Evolutionary conservation across 2,329 filamentous ascomycete genomes (phyloP).

Genomic region (Fusarium foetens): DNA sequence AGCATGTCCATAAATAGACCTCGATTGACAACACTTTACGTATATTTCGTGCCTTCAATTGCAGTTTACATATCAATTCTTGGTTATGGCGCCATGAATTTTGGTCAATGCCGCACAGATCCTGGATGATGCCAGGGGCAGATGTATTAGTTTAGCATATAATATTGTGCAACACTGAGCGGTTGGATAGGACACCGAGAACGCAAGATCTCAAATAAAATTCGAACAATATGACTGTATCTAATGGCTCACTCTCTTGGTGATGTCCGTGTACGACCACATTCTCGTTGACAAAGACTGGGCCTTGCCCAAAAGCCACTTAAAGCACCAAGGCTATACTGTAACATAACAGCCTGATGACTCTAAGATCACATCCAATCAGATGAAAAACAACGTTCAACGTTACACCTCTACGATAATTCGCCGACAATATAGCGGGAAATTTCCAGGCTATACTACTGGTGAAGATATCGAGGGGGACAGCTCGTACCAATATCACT

Average conservation of each 20-base stretch:
- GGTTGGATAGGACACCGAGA: not conserved
- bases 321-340: not conserved
- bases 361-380: no score
- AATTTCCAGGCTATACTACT: no score
- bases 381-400: not conserved
- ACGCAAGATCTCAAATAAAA: not conserved
- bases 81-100: no score
- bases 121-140: no score
- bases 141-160: no score
- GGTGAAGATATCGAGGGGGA: not conserved
- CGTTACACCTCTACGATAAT: no score
- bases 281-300: not conserved
- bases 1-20: rapidly evolving
- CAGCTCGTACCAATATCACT: not conserved
- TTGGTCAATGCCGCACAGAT: no score
- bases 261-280: not conserved
- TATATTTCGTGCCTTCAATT: no score
- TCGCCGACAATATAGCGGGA: no score
- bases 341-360: not conserved
- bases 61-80: no score
- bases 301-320: not conserved
- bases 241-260: no score
- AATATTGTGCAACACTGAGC: not conserved
- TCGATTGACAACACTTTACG: not conserved
- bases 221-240: rapidly evolving